Conservation (phyloP, 805 yeast species). For the Hanseniaspora nectarophila region DNA sequence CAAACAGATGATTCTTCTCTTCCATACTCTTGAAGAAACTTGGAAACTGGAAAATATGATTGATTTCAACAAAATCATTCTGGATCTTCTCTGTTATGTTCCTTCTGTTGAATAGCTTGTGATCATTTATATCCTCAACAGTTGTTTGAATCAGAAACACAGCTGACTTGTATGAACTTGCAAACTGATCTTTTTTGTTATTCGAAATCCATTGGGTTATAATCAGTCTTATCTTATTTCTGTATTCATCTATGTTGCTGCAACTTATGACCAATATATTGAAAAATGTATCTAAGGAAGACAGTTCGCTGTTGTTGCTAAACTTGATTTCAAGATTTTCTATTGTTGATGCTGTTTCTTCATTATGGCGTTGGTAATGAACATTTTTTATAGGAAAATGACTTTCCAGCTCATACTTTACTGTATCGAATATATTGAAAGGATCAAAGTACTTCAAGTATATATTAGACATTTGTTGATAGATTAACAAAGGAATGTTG, state of each 20-base stretch:
- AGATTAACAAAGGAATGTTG: neutral
- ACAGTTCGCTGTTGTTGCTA: neutral
- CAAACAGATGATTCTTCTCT: constrained; percentile 2
- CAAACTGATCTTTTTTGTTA: constrained; percentile 18
- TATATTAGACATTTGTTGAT: constrained; percentile 12
- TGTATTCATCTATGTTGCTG: constrained; percentile 58
- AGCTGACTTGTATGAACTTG: constrained; percentile 23
- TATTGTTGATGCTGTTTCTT: constrained; percentile 21
- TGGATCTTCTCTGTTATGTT: constrained; percentile 25
- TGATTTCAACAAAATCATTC: constrained; percentile 25
- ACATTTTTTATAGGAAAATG: constrained; percentile 25
- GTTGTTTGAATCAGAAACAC: constrained; percentile 18
- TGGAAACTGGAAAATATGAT: constrained; percentile 7
- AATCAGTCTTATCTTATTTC: constrained; percentile 69
- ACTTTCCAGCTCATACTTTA: constrained; percentile 23
- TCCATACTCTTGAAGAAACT: constrained; percentile 2
- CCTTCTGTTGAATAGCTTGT: constrained; percentile 26
- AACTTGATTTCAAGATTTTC: constrained; percentile 21
- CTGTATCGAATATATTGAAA: constrained; percentile 25
- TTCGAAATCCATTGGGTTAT: constrained; percentile 63
- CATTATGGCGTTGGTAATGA: constrained; percentile 26
- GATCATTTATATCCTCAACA: constrained; percentile 19
- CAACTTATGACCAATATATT: constrained; percentile 58
- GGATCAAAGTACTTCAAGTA: constrained; percentile 29
- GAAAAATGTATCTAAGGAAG: constrained; percentile 37